phyloP scores from a whole-genome alignment of 352 stramenopile species.

The Globisporangium canariense region DNA sequence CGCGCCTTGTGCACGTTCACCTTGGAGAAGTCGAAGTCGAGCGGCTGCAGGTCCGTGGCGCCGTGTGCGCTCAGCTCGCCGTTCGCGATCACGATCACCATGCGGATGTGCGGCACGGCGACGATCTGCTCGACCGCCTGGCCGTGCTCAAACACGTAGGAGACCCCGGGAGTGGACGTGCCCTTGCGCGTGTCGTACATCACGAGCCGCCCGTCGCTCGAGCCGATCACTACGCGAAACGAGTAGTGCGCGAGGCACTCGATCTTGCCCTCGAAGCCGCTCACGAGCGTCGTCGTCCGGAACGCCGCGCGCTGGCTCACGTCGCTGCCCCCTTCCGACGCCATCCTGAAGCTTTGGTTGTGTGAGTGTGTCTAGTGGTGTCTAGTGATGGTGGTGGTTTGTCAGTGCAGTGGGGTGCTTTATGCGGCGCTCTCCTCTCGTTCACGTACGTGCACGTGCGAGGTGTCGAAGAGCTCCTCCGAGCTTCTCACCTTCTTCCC shows the following conservation, averaged over 20 bases:
- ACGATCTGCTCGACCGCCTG: slow-evolving; percentile 77
- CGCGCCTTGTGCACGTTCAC: slow-evolving; percentile 72
- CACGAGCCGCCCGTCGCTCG: slow-evolving; percentile 71
- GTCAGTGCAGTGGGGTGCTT: not conserved
- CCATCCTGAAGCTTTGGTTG: slow-evolving; percentile 7
- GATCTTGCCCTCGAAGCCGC: slow-evolving; percentile 76
- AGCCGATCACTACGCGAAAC: slow-evolving; percentile 81
- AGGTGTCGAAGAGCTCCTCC: slow-evolving; percentile 3
- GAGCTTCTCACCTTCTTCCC: slow-evolving; percentile 10
- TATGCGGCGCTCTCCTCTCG: not conserved
- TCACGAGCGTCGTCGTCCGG: slow-evolving; percentile 70
- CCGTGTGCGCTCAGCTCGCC: slow-evolving; percentile 68
- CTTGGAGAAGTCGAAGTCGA: slow-evolving; percentile 77
- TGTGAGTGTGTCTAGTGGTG: not conserved
- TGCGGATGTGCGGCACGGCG: slow-evolving; percentile 83
- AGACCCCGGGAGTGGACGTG: slow-evolving; percentile 47
- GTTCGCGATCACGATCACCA: slow-evolving; percentile 82
- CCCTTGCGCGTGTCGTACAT: slow-evolving; percentile 89
- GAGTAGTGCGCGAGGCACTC: slow-evolving; percentile 87
- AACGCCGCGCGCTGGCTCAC: slow-evolving; percentile 60
- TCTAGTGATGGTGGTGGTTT: not conserved
- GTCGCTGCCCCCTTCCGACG: slow-evolving; percentile 20
- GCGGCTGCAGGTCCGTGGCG: slow-evolving; percentile 73
- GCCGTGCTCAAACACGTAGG: slow-evolving; percentile 72
- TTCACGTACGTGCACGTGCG: not conserved